Evolutionary conservation across 805 yeast species (phyloP), one percentile per base, ranked within the genome.

Genomic region (Candida ipomoeae): DNA sequence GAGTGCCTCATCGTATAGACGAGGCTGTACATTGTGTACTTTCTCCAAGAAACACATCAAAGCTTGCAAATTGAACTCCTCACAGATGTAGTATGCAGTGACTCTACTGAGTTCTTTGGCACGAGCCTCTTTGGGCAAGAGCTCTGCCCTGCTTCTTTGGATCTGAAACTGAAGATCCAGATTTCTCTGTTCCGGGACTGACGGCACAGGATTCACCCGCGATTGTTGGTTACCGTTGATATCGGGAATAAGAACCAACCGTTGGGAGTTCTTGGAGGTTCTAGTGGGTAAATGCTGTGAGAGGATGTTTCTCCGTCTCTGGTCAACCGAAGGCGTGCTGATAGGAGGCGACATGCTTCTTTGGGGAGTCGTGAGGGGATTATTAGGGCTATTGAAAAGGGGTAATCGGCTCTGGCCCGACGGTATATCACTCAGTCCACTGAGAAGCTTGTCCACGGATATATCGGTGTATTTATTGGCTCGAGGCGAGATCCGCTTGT

Each of bases 31-130:
- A 59, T 85, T 84, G 67, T 92, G 99, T 40, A 83, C 75, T 6
- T 78, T 71, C 37, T 78, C 71, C 29, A 94, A 69, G 58, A 89
- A 92, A 41, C 77, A 74, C 1, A 85, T 76, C 2, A 89, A 81
- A 6, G 79, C 71, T 32, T 75, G 74, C 48, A 94, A 67, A 59
- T 87, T 78, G 61, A 89, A 84, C 32, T 86, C 88, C 51, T 89
- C 97, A 15, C 96, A 84, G 5, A 91, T 85, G 56, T 89, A 80
- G 67, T 92, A 92, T 1, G 98, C 97, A 0, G 98, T 91, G 49
- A 91, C 90, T 55, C 99, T 69, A 38, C 95, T 83, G 56, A 85
- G 78, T 53, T 83, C 86, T 29, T 77, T 81, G 6, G 82, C 81
- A 41, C 88, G 63, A 31, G 72, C 71, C 37, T 83, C 87, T 57